Evolutionary conservation across 2,329 filamentous ascomycete species (phyloP), one percentile per base, ranked within the genome.

Genomic region (Xenoacremonium recifei): DNA sequence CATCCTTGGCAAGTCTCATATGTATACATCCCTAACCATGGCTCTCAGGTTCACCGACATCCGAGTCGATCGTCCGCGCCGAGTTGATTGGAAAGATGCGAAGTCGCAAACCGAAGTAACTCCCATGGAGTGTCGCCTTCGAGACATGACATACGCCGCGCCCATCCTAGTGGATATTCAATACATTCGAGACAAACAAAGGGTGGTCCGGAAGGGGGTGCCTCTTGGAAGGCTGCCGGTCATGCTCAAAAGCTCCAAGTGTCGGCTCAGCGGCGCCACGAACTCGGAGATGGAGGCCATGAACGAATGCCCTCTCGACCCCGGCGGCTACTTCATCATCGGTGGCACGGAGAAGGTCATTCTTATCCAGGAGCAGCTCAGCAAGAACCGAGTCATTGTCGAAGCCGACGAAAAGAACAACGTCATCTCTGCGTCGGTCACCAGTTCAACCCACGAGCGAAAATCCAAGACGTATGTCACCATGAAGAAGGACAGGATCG

Each of bases 281-380:
- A 93, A 96, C 53, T 76, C 82, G 13, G 79, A 95, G 59, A 95
- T 97, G 91, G 89, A 89, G 47, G 71, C 84, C 36, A 85, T 97
- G 75, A 93, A 95, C 59, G 93, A 99, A 69, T 99, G 93, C 59
- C 89, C 93, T 12, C 75, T 99, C 30, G 93, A 99, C 61, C 93
- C 95, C 1, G 93, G 93, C 49, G 93, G 93, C 39, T 99, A 99
- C 66, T 99, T 99, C 60, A 93, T 99, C 59, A 90, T 97, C 53
- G 89, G 92, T 57, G 93, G 93, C 35, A 96, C 95, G 16, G 93
- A 99, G 66, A 99, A 99, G 72, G 93, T 99, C 55, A 99, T 99
- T 60, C 73, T 99, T 32, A 95, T 99, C 12, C 93, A 99, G 66
- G 95, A 99, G 63, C 93, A 99, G 69, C 73, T 99, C 62, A 99